Conservation (phyloP, 148 eudicot species). For the Selenicereus undatus region DNA sequence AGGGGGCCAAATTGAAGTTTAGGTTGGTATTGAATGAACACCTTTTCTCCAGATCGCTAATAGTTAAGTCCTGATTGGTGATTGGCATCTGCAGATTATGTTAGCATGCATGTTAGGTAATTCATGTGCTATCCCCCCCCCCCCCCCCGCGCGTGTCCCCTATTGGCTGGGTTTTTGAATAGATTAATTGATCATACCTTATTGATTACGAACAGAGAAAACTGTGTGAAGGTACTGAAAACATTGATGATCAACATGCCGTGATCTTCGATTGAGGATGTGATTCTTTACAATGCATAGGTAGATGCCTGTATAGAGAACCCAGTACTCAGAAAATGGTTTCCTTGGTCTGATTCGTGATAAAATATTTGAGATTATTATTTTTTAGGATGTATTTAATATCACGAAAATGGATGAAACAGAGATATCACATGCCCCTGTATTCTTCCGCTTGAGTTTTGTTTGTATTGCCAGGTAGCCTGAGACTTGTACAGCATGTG, state of each 20-base stretch:
- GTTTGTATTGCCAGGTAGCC: slow-evolving; percentile 47
- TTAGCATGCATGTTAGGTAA: neutral
- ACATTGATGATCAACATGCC: neutral
- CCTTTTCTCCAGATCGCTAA: neutral
- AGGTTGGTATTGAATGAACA: neutral
- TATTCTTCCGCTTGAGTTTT: neutral
- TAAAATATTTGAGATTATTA: neutral
- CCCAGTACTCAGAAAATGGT: neutral
- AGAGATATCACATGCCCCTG: neutral
- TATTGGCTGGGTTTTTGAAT: too few relatives aligned
- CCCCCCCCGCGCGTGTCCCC: too few relatives aligned
- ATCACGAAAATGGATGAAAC: neutral
- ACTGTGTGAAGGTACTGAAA: too few relatives aligned
- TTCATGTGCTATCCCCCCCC: too few relatives aligned
- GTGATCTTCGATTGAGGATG: neutral
- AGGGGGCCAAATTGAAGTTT: neutral
- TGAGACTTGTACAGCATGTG: slow-evolving; percentile 80
- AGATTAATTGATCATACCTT: too few relatives aligned
- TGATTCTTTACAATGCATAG: neutral
- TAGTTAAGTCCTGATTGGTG: neutral
- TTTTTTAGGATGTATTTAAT: neutral
- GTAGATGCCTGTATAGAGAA: neutral
- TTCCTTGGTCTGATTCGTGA: neutral
- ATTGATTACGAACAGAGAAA: too few relatives aligned
- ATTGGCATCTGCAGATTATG: neutral